Base-by-base conservation (phyloP, 1,284 basidiomycete genomes). In the Xerocomus amazonicus region DNA sequence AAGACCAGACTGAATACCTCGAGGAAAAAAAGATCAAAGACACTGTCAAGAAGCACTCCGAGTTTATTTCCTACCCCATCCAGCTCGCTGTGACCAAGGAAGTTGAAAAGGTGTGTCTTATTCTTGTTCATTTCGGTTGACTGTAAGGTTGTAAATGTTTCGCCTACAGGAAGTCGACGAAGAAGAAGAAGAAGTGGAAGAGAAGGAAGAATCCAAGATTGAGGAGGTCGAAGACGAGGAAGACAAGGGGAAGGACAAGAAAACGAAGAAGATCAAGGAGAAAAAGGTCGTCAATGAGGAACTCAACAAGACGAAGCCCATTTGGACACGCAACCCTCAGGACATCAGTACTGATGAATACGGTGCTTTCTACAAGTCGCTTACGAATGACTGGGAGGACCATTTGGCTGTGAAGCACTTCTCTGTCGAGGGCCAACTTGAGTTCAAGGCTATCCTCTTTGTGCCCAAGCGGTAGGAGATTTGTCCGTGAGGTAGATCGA, bases 31-130 rank as follows among this genome's bases (percentile, higher is more conserved):
- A 86, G 73, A 94, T 99, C 83, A 96, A 96, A 79, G 97, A 99
- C 64, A 93, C 97, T 60, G 96, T 99, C 73, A 99, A 99, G 86
- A 99, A 99, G 83, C 97, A 99, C 84, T 99, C 97, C 67, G 96
- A 99, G 78, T 99, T 99, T 80, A 99, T 99, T 77, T 98, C 96
- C 43, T 99, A 99, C 80, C 97, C 96, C 59, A 99, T 99, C 68
- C 95, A 99, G 73, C 84, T 99, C 60, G 92, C 92, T 48, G 94
- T 97, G 58, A 94, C 92, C 70, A 99, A 99, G 84, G 96, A 99
- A 80, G 92, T 97, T 54, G 97, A 99, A 81, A 95, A 93, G 87
- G 88, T 85, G 53, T 27, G 78, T 70, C 10, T 16, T 16, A 8
- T 51, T 32, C 17, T 16, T 6, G 6, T 16, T 9, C 29, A 9